A percentile compares a stretch with the other conserved stretches of the same genome.
These are phyloP conservation scores for Kodamaea kakaduensis DNA, from an alignment of 805 yeast species.

Conservation along the genomic window DNA sequence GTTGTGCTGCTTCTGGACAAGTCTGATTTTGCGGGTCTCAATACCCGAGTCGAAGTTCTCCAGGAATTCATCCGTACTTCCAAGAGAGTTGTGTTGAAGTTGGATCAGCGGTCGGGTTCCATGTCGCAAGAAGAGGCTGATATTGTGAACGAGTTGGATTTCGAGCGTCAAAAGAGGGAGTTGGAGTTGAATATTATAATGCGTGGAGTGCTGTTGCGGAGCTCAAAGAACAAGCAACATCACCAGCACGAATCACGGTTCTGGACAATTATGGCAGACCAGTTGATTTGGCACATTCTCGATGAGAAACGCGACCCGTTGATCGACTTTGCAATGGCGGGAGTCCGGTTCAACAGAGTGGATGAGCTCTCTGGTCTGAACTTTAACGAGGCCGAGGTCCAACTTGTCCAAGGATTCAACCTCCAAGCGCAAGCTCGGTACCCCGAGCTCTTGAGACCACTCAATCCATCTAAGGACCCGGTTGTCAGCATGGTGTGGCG, in stretches of 20 bases:
- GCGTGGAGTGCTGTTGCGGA: constrained; percentile 24
- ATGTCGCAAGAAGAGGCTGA: constrained; percentile 19
- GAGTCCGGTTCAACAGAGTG: constrained; percentile 55
- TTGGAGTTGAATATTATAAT: constrained; percentile 34
- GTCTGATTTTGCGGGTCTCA: constrained; percentile 34
- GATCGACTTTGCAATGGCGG: constrained; percentile 63
- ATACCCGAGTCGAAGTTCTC: constrained; percentile 24
- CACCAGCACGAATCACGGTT: constrained; percentile 18
- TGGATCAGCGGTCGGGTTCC: constrained; percentile 31
- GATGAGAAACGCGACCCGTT: constrained; percentile 55
- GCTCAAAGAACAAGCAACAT: constrained; percentile 17
- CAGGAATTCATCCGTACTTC: constrained; percentile 29
- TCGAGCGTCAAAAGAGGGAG: constrained; percentile 31
- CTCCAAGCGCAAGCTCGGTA: constrained; percentile 52
- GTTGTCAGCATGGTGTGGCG: constrained; percentile 53
- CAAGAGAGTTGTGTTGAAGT: constrained; percentile 34
- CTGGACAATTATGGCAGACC: constrained; percentile 48
- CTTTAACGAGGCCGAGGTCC: constrained; percentile 54
- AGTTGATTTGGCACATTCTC: constrained; percentile 66
- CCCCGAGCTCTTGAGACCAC: constrained; percentile 67
- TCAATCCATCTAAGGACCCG: constrained; percentile 18
- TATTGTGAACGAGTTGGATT: constrained; percentile 21
- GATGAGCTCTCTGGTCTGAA: constrained; percentile 67
- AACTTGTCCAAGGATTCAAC: constrained; percentile 66
- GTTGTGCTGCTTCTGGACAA: constrained; percentile 34